phyloP scores from a whole-genome alignment of 208 protist species.

The Lotmaria passim region DNA sequence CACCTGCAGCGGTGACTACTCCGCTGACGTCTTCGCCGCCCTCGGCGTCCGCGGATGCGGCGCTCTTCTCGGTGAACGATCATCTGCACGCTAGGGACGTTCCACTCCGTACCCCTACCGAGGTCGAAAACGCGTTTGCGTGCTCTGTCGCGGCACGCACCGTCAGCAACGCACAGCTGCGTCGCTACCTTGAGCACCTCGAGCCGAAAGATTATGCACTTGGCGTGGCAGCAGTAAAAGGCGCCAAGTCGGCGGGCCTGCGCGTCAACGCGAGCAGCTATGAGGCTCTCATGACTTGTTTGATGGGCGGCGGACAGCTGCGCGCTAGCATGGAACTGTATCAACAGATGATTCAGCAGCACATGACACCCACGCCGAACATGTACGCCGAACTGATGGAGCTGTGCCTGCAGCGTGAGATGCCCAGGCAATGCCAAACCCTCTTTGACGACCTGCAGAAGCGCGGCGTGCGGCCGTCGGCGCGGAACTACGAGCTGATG shows the following conservation, averaged over 20 bases:
- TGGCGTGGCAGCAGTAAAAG: constrained; percentile 69
- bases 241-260: constrained; percentile 64
- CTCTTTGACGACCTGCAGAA: constrained; percentile 79
- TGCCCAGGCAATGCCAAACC: constrained; percentile 60
- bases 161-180: constrained; percentile 79
- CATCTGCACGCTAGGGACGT: constrained; percentile 2
- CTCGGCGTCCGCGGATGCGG: constrained; percentile 11
- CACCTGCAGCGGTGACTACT: too few relatives aligned
- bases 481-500: constrained; percentile 77
- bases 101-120: constrained; percentile 39
- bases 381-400: constrained; percentile 82
- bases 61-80: neutral
- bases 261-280: constrained; percentile 60
- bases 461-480: constrained; percentile 59
- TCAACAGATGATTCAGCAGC: constrained; percentile 58
- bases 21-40: neutral
- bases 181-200: constrained; percentile 68
- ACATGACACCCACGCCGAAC: constrained; percentile 67
- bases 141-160: constrained; percentile 75
- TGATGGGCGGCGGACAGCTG: constrained; percentile 77
- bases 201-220: constrained; percentile 54
- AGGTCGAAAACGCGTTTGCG: constrained; percentile 66
- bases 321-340: constrained; percentile 82
- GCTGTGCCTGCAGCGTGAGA: constrained; percentile 74
- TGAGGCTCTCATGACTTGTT: constrained; percentile 61